Percentiles rank a stretch among this genome's conserved stretches.
Conservation (phyloP, 2,329 filamentous ascomycete species). For the Pseudogymnoascus sp. region DNA sequence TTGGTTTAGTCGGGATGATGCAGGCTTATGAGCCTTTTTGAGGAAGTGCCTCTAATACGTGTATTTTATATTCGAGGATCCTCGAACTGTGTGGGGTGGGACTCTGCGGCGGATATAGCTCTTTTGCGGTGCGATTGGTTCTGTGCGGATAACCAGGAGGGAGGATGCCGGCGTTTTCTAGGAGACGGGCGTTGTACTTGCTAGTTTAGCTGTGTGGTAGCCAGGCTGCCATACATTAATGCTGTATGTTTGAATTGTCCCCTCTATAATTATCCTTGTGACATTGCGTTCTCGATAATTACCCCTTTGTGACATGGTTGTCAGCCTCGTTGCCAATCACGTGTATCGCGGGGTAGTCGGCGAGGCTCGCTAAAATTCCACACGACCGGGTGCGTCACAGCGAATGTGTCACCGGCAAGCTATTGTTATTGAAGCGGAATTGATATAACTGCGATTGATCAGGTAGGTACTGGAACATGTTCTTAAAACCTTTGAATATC, state of each 20-base stretch:
- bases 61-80: slow-evolving; percentile 6
- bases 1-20: slow-evolving; percentile 3
- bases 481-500: background rate
- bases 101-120: background rate
- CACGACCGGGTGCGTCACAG: background rate
- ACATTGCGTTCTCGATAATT: background rate
- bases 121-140: background rate
- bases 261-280: background rate
- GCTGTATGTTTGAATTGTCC: slow-evolving; percentile 4
- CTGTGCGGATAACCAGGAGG: background rate
- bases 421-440: background rate
- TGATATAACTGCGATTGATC: background rate
- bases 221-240: background rate
- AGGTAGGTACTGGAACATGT: background rate
- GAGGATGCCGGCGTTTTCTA: background rate
- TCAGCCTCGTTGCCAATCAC: background rate
- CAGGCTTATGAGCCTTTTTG: background rate
- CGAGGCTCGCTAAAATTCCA: slow-evolving; percentile 8
- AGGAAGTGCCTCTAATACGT: background rate
- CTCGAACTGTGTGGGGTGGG: background rate
- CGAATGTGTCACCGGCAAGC: slow-evolving; percentile 4
- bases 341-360: slow-evolving; percentile 3
- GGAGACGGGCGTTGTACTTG: slow-evolving; percentile 8
- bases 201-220: slow-evolving; percentile 5
- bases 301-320: background rate